Base-by-base conservation (phyloP, 441 rosid species). In the Pelargonium australe region DNA sequence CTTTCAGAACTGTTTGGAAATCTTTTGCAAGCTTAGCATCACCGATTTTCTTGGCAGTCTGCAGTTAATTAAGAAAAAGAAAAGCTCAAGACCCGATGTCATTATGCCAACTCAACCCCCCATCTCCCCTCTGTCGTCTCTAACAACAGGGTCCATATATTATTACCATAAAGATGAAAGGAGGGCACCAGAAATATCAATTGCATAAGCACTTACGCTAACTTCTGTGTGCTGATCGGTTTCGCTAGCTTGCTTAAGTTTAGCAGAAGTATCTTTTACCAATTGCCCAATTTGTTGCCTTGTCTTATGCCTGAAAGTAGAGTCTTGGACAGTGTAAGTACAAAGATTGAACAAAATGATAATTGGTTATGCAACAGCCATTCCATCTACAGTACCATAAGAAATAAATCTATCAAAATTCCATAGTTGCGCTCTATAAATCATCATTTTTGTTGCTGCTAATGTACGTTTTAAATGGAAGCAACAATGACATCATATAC, bases 11-110 rank as follows among this genome's bases (percentile, higher is more conserved):
- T 2, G 63, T 79, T 67, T 88, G 93, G 65, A 86, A 88, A 81
- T 86, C 93, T 68, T 82, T 84, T 0, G 93, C 90, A 31, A 88
- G 85, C 83, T 86, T 88, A 10, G 90, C 93, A 77, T 88, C 90
- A 75, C 83, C 93, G 13, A 88, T 70, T 69, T 81, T 88, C 81
- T 84, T 88, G 66, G 82, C 80, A 5, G 85, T 57, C 93, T 86
- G 61, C 16, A 55, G 16, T 55, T 55, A 19, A 55, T 55, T 1
- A 25, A 25, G 31, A 25, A 55, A 0, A 55, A 55, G 23, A 16
- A 14, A 14, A 1, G 16, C 17, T 55, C 61, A 55, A 55, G 69
- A 31, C 44, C 45, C 61, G 37, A 5, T 14, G 34, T 23, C 61
- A 55, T 16, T 55, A 25, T 25, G 31, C 31, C 31, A 25, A 25